These are phyloP conservation scores for Clavispora phyllophila DNA, from an alignment of 805 yeast species.

Conservation along the genomic window DNA sequence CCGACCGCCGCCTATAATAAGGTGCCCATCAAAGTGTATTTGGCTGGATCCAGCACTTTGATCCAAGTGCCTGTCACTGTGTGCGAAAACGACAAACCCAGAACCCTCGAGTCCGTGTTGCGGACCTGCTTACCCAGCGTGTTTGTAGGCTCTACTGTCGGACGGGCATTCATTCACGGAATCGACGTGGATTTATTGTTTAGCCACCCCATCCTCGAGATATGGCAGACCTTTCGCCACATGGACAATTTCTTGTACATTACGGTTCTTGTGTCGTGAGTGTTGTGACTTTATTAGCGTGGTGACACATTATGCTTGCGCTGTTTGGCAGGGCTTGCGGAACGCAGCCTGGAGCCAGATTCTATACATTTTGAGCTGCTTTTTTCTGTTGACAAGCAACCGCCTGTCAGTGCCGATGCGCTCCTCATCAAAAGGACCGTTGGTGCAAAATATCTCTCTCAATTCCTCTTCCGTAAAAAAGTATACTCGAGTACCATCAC, in stretches of 20 bases:
- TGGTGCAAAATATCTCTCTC: conserved; percentile 54
- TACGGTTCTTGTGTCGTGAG: conserved; percentile 15
- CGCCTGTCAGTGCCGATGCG: conserved; percentile 88
- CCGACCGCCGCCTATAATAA: conserved; percentile 19
- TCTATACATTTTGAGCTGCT: conserved; percentile 90
- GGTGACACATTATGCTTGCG: too few species aligned
- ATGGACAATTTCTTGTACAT: conserved; percentile 36
- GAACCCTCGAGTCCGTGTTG: conserved; percentile 12
- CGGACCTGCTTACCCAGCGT: conserved; percentile 10
- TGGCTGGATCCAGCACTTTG: conserved; percentile 34
- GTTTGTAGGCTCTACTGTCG: conserved; percentile 4
- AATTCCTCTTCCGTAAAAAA: conserved; percentile 94
- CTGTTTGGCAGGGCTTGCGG: conserved; percentile 10
- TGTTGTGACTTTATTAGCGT: background rate
- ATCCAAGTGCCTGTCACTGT: conserved; percentile 26
- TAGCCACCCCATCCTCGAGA: conserved; percentile 16
- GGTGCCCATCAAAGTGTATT: conserved; percentile 47
- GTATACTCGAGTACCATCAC: conserved; percentile 97
- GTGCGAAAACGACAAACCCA: conserved; percentile 6
- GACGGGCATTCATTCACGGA: conserved; percentile 28
- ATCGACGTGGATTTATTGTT: conserved; percentile 18
- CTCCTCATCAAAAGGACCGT: conserved; percentile 55
- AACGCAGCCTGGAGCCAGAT: conserved; percentile 96
- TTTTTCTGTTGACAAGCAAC: conserved; percentile 84
- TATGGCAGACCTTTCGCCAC: conserved; percentile 31